Conservation (phyloP, 352 stramenopile species). For the Globisporangium perplexum region DNA sequence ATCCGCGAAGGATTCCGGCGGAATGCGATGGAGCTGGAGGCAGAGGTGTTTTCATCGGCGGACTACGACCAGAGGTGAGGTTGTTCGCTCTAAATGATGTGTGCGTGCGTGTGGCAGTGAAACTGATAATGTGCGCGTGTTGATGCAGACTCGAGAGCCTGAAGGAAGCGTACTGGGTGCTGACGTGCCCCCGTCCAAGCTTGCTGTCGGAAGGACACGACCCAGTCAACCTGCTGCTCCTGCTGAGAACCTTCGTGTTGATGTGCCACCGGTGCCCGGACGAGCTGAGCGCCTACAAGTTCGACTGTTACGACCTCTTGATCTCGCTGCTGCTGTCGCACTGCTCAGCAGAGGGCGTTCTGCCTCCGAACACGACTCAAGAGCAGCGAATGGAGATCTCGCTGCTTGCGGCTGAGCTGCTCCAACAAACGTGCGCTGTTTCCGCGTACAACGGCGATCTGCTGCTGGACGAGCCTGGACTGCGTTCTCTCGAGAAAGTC, state of each 20-base stretch:
- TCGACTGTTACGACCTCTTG: constrained; percentile 65
- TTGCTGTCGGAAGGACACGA: constrained; percentile 68
- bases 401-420: constrained; percentile 49
- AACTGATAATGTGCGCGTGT: neutral
- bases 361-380: constrained; percentile 33
- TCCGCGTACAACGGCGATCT: constrained; percentile 48
- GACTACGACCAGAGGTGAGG: constrained; percentile 41
- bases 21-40: constrained; percentile 30
- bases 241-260: constrained; percentile 56
- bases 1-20: constrained; percentile 59
- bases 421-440: constrained; percentile 65
- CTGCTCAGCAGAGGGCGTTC: constrained; percentile 42
- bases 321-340: constrained; percentile 51
- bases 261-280: constrained; percentile 63
- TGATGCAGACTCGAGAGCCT: constrained; percentile 30
- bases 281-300: constrained; percentile 47
- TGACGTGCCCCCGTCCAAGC: constrained; percentile 60
- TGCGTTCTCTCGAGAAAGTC: constrained; percentile 54
- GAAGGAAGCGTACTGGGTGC: constrained; percentile 55
- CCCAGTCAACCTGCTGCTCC: constrained; percentile 56
- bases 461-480: constrained; percentile 38
- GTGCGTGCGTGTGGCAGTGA: neutral
- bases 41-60: constrained; percentile 16
- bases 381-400: constrained; percentile 53
- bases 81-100: neutral